Evolutionary conservation across 1,139 yeast genomes (phyloP), one percentile per base, ranked within the genome.

Genomic region (Blastobotrys petasosporus): DNA sequence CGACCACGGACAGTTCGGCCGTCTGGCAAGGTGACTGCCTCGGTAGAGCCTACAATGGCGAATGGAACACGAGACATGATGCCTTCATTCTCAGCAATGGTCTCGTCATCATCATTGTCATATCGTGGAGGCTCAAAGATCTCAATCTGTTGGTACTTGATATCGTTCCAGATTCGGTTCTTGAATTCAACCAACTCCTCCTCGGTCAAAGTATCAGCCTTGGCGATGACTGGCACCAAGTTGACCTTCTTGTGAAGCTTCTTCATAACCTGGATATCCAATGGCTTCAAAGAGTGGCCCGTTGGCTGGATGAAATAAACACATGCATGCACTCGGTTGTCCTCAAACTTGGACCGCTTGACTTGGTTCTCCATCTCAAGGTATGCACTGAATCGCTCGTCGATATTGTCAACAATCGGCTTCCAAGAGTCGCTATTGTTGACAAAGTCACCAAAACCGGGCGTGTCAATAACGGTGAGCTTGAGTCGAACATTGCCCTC

Each of bases 241-340:
- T 92, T 92, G 51, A 92, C 97, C 68, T 87, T 88, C 63, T 83
- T 83, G 70, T 88, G 95, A 51, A 92, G 79, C 65, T 82, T 80
- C 64, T 82, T 82, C 92, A 92, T 87, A 60, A 88, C 85, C 51
- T 80, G 82, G 55, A 92, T 82, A 65, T 94, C 99, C 61, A 94
- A 75, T 15, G 96, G 81, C 65, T 82, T 85, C 64, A 92, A 77
- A 35, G 88, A 80, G 68, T 92, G 98, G 49, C 97, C 98, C 20
- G 97, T 90, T 59, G 97, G 98, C 69, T 90, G 97, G 61, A 94
- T 85, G 60, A 94, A 84, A 74, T 90, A 90, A 67, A 90, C 76
- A 77, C 97, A 96, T 48, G 97, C 97, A 67, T 90, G 92, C 64
- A 90, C 87, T 75, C 97, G 82, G 80, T 90, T 88, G 46, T 68